Conservation (phyloP, 495 filamentous ascomycete species). For the Podospora fimiseda region DNA sequence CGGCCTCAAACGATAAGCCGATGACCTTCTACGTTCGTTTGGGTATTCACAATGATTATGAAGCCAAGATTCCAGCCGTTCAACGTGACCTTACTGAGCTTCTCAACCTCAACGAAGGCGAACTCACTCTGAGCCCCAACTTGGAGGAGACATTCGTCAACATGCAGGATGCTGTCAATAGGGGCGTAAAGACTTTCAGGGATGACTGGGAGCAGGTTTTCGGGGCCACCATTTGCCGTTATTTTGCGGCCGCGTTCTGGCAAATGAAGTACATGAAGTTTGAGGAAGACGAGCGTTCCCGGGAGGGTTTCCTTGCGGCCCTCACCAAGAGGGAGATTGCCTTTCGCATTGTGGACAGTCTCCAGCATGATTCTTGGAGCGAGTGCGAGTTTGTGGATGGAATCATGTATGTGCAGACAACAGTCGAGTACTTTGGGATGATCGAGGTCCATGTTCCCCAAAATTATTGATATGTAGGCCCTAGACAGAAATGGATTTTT, state of each 20-base stretch:
- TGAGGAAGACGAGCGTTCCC: conserved; percentile 41
- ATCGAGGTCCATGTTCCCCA: conserved; percentile 18
- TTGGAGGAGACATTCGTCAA: conserved; percentile 45
- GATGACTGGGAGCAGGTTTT: conserved; percentile 40
- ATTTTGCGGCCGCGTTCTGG: conserved; percentile 34
- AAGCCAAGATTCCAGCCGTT: conserved; percentile 29
- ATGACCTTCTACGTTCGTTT: conserved; percentile 40
- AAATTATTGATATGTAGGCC: conserved; percentile 26
- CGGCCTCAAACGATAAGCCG: conserved; percentile 29
- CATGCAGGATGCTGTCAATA: conserved; percentile 29
- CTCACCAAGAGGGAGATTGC: conserved; percentile 34
- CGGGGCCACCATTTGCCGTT: conserved; percentile 28
- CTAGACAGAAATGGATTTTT: conserved; percentile 5
- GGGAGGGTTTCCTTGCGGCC: conserved; percentile 40
- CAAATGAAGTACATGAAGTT: conserved; percentile 39
- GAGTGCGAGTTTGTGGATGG: conserved; percentile 39
- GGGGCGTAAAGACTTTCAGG: conserved; percentile 17
- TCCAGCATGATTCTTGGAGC: conserved; percentile 35
- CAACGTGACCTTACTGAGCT: conserved; percentile 30
- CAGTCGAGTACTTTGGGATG: conserved; percentile 14
- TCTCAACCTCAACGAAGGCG: conserved; percentile 31
- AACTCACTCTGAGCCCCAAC: conserved; percentile 37
- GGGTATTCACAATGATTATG: conserved; percentile 41
- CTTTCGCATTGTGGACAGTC: conserved; percentile 42
- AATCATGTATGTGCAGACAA: conserved; percentile 35